These are phyloP conservation scores for Cryptococcus floricola DNA, from an alignment of 1,284 basidiomycete genomes.

Conservation along the genomic window DNA sequence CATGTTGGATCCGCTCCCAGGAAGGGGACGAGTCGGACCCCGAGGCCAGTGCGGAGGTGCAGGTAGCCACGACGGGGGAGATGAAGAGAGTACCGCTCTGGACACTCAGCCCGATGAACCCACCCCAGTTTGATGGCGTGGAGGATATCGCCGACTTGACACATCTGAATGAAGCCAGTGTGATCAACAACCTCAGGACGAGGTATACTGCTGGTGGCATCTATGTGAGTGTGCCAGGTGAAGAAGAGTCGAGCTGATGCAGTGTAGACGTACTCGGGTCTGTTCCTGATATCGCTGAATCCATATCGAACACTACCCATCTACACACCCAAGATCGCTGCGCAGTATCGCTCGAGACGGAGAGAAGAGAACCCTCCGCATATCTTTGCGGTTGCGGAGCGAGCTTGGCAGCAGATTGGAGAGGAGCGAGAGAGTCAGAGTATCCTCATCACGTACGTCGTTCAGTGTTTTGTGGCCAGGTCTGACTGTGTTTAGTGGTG, in stretches of 20 bases:
- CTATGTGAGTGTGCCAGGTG: slow-evolving; percentile 65
- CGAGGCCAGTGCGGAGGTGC: slow-evolving; percentile 40
- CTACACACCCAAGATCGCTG: slow-evolving; percentile 86
- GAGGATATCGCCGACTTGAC: slow-evolving; percentile 98
- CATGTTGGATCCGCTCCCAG: slow-evolving; percentile 48
- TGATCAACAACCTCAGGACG: slow-evolving; percentile 91
- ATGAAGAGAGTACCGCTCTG: slow-evolving; percentile 65
- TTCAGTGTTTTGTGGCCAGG: neutral
- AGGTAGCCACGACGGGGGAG: slow-evolving; percentile 42
- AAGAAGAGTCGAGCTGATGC: slow-evolving; percentile 3
- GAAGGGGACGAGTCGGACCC: slow-evolving; percentile 24
- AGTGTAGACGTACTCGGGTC: slow-evolving; percentile 46
- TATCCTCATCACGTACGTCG: slow-evolving; percentile 90
- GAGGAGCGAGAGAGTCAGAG: slow-evolving; percentile 97
- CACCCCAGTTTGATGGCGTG: slow-evolving; percentile 95
- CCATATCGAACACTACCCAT: slow-evolving; percentile 91
- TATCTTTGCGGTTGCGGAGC: slow-evolving; percentile 94
- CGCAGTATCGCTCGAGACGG: slow-evolving; percentile 87
- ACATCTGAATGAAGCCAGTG: slow-evolving; percentile 96
- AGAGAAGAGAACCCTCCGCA: slow-evolving; percentile 94
- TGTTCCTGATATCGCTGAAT: slow-evolving; percentile 95
- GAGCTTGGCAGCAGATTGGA: slow-evolving; percentile 98
- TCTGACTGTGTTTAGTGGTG: slow-evolving; percentile 60
- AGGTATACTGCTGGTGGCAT: slow-evolving; percentile 90
- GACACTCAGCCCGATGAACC: slow-evolving; percentile 90